Percentiles rank a stretch among this genome's conserved stretches.
These are phyloP conservation scores for Zalerion maritima DNA, from an alignment of 495 filamentous ascomycete genomes.

Conservation along the genomic window DNA sequence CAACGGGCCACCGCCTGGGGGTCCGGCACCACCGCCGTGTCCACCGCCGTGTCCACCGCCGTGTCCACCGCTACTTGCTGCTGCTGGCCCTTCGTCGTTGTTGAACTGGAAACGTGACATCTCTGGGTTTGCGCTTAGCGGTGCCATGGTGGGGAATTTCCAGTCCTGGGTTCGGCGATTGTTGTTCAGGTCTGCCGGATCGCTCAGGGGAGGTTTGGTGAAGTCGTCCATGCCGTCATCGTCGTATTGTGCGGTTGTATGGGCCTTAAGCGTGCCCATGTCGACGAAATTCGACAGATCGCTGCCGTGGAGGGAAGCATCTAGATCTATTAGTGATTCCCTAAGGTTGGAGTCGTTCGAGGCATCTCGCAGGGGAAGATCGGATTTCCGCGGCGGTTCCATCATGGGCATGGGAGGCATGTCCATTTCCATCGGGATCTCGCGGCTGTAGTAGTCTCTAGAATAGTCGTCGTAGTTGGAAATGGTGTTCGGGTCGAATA, in stretches of 20 bases:
- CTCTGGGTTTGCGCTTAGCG: slow-evolving; percentile 35
- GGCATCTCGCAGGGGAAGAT: slow-evolving; percentile 39
- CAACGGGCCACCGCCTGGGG: too few relatives aligned
- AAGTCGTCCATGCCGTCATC: slow-evolving; percentile 18
- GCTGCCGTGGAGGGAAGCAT: slow-evolving; percentile 30
- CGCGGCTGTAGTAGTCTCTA: slow-evolving; percentile 31
- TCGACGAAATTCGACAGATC: slow-evolving; percentile 40
- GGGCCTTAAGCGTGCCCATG: slow-evolving; percentile 44
- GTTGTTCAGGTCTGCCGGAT: slow-evolving; percentile 31
- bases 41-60: too few relatives aligned
- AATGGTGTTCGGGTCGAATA: slow-evolving; percentile 43
- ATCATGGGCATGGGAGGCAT: too few relatives aligned
- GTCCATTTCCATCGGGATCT: too few relatives aligned
- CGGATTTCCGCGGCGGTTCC: slow-evolving; percentile 27
- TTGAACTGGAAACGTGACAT: slow-evolving; percentile 31
- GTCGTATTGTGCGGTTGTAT: slow-evolving; percentile 18
- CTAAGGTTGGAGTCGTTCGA: slow-evolving; percentile 32
- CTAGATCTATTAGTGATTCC: slow-evolving; percentile 45
- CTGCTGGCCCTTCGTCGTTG: too few relatives aligned
- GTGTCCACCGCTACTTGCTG: too few relatives aligned
- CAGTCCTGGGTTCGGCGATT: slow-evolving; percentile 44
- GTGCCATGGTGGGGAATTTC: slow-evolving; percentile 43
- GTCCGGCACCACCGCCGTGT: too few relatives aligned
- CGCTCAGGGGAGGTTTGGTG: slow-evolving; percentile 32
- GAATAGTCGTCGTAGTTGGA: slow-evolving; percentile 43